phyloP scores from a whole-genome alignment of 768 basidiomycete genomes.

The Phaffia australis region DNA sequence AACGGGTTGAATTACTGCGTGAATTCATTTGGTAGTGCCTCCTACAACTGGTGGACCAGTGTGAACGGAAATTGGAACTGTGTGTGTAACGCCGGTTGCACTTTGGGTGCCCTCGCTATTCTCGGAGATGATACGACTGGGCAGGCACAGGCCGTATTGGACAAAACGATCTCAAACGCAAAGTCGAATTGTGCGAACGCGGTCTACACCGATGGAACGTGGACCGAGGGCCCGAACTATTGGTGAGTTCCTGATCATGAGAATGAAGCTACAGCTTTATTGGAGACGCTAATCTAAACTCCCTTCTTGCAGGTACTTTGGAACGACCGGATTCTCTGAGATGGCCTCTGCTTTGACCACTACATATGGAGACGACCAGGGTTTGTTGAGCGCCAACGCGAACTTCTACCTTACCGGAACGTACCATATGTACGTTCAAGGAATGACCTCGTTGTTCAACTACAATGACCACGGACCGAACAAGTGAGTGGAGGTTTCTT shows the following conservation, averaged over 20 bases:
- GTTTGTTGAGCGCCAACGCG: conserved; percentile 59
- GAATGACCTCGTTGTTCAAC: conserved; percentile 56
- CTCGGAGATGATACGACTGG: conserved; percentile 62
- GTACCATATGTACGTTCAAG: conserved; percentile 81
- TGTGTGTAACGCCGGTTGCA: conserved; percentile 73
- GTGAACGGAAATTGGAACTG: conserved; percentile 85
- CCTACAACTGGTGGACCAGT: conserved; percentile 63
- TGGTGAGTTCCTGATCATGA: conserved; percentile 48
- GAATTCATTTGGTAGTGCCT: conserved; percentile 30
- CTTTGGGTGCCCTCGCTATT: conserved; percentile 80
- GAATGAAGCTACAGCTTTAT: not conserved
- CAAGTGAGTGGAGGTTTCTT: conserved; percentile 48
- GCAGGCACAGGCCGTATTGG: conserved; percentile 55
- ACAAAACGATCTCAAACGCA: conserved; percentile 61
- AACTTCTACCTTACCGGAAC: conserved; percentile 60
- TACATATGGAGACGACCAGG: conserved; percentile 74
- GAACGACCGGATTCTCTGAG: conserved; percentile 81
- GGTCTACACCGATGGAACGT: conserved; percentile 54
- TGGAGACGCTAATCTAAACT: not conserved
- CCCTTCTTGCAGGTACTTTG: conserved; percentile 49
- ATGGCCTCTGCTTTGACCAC: conserved; percentile 69
- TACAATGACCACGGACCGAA: conserved; percentile 71
- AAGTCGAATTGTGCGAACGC: conserved; percentile 57
- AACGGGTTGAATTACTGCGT: conserved; percentile 64
- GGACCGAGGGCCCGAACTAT: conserved; percentile 88